phyloP scores from a whole-genome alignment of 768 basidiomycete genomes.

The Asterophora lycoperdoides region DNA sequence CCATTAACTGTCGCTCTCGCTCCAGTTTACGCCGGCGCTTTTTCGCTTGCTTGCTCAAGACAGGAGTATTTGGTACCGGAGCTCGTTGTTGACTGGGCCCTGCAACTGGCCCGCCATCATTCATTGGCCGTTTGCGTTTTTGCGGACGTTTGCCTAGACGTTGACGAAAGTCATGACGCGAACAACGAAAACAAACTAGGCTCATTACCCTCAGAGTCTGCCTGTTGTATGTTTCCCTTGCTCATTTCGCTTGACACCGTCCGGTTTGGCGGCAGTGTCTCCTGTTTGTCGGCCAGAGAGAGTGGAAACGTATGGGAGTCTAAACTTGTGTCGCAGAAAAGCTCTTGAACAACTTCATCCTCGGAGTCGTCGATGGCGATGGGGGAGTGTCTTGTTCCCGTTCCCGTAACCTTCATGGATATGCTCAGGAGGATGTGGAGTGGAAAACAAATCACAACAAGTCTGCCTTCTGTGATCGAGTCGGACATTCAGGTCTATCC shows the following conservation, averaged over 20 bases:
- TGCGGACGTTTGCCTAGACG: constrained; percentile 3
- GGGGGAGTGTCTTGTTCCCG: constrained; percentile 33
- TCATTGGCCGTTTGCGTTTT: constrained; percentile 14
- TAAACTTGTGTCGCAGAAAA: constrained; percentile 21
- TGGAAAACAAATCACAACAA: no score
- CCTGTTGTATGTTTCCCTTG: background rate
- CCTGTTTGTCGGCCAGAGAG: constrained; percentile 3
- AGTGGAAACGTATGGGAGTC: constrained; percentile 2
- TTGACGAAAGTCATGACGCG: background rate
- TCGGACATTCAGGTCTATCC: no score
- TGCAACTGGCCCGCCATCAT: constrained; percentile 1
- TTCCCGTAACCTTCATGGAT: constrained; percentile 19
- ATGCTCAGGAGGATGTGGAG: no score
- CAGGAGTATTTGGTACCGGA: constrained; percentile 1
- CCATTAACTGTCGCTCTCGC: constrained; percentile 30
- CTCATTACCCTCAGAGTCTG: constrained; percentile 5
- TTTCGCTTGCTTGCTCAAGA: constrained; percentile 34
- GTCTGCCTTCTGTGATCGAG: no score
- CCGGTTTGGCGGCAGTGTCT: constrained; percentile 3
- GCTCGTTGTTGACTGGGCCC: constrained; percentile 9
- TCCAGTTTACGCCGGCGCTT: constrained; percentile 38
- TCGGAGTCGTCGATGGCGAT: constrained; percentile 39
- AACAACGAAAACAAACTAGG: background rate
- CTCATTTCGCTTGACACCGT: background rate
- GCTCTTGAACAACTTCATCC: constrained; percentile 32